Conservation (phyloP, 768 basidiomycete genomes). For the Tulasnella sp. region DNA sequence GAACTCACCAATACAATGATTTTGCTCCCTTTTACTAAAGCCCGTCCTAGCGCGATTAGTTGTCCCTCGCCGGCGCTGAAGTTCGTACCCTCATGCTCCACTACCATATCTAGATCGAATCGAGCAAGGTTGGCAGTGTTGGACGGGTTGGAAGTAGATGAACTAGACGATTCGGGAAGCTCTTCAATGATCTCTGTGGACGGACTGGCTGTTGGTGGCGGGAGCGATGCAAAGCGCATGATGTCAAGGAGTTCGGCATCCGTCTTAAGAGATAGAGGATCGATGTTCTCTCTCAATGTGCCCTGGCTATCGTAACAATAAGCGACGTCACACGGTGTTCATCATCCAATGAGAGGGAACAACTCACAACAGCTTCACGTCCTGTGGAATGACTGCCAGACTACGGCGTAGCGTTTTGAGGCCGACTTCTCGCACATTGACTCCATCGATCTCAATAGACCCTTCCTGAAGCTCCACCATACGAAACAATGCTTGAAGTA, state of each 20-base stretch:
- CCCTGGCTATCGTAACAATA: not conserved
- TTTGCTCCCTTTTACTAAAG: not conserved
- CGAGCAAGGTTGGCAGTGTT: not conserved
- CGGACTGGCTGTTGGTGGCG: not conserved
- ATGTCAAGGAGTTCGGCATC: not conserved
- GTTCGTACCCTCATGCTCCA: not conserved
- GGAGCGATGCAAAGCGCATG: not conserved
- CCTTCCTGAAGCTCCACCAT: slow-evolving; percentile 9
- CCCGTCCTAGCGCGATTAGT: not conserved
- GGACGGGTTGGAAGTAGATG: not conserved
- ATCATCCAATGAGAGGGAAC: not conserved
- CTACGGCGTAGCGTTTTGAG: not conserved
- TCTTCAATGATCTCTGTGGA: not conserved
- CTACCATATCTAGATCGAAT: not conserved
- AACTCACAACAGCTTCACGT: slow-evolving; percentile 2
- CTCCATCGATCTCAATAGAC: slow-evolving; percentile 6
- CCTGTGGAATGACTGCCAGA: slow-evolving; percentile 13
- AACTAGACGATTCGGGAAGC: not conserved
- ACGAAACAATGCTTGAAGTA: slow-evolving; percentile 12
- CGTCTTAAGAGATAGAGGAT: slow-evolving; percentile 50
- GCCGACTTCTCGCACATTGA: slow-evolving; percentile 10
- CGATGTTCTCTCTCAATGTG: slow-evolving; percentile 75
- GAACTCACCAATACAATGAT: slow-evolving; percentile 5
- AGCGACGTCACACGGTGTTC: not conserved
- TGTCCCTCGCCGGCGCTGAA: slow-evolving; percentile 1